phyloP scores from a whole-genome alignment of 1,284 basidiomycete genomes.

The Schizophyllum amplum region DNA sequence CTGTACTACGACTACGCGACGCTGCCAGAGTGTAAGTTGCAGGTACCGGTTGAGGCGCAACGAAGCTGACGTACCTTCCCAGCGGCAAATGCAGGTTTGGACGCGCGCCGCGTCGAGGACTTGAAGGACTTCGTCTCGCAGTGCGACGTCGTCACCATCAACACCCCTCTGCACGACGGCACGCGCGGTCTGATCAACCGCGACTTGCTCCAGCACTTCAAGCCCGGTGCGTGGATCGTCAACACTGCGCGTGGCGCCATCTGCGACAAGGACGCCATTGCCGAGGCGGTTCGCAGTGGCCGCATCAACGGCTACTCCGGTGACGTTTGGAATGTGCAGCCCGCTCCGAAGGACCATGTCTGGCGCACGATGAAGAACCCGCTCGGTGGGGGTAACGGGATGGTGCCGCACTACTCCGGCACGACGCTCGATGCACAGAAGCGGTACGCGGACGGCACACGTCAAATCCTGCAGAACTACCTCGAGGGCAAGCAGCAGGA shows the following conservation, averaged over 20 bases:
- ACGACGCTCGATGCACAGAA: conserved; percentile 90
- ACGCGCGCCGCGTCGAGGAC: conserved; percentile 71
- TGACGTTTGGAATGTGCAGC: conserved; percentile 76
- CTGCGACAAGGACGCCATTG: conserved; percentile 78
- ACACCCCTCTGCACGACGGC: conserved; percentile 87
- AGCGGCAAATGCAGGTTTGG: conserved; percentile 65
- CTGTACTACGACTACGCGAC: conserved; percentile 90
- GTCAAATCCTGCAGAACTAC: conserved; percentile 78
- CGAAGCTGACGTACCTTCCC: conserved; percentile 7
- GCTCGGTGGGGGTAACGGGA: conserved; percentile 74
- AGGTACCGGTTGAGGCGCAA: background rate
- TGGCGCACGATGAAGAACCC: conserved; percentile 83
- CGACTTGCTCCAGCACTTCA: conserved; percentile 84
- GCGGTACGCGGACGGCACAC: conserved; percentile 80
- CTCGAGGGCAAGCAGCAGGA: conserved; percentile 62
- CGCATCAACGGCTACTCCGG: conserved; percentile 58
- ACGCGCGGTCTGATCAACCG: conserved; percentile 78
- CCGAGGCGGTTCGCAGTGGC: conserved; percentile 71
- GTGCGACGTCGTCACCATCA: conserved; percentile 83
- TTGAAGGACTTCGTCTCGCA: conserved; percentile 46
- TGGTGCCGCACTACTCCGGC: conserved; percentile 85
- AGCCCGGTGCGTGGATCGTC: conserved; percentile 86
- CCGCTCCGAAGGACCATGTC: conserved; percentile 78
- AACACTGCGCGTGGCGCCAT: conserved; percentile 95
- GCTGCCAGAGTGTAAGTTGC: conserved; percentile 54